Conservation (phyloP, 768 basidiomycete species). For the Amanita muscaria region DNA sequence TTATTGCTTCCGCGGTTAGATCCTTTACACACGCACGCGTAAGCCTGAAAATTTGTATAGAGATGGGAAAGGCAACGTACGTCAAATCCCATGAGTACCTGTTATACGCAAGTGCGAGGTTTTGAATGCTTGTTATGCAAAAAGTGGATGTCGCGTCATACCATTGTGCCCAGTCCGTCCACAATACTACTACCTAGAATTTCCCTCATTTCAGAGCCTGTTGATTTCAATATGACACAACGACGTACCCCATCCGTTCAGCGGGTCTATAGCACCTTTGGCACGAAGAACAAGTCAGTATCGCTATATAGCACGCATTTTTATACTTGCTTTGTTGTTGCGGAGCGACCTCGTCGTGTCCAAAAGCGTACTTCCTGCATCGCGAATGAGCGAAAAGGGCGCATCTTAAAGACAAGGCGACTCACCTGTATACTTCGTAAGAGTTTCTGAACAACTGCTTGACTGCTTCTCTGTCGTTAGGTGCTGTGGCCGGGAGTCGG, state of each 20-base stretch:
- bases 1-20: constrained; percentile 45
- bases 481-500: constrained; percentile 31
- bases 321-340: constrained; percentile 25
- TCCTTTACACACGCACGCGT: too few species aligned
- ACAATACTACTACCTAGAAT: constrained; percentile 53
- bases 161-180: constrained; percentile 57
- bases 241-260: constrained; percentile 35
- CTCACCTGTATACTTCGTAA: constrained; percentile 47
- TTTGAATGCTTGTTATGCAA: not conserved
- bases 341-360: constrained; percentile 42
- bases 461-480: constrained; percentile 30
- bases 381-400: not conserved
- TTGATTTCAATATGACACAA: not conserved
- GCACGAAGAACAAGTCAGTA: constrained; percentile 14
- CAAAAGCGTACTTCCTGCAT: constrained; percentile 41
- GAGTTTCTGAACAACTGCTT: constrained; percentile 41
- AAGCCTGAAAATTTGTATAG: not conserved
- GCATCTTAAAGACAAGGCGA: not conserved
- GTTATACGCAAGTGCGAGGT: not conserved
- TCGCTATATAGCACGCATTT: constrained; percentile 16
- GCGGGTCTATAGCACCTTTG: constrained; percentile 29
- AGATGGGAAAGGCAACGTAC: constrained; percentile 20
- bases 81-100: constrained; percentile 52
- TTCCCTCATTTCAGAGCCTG: constrained; percentile 15
- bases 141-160: constrained; percentile 18